These are phyloP conservation scores for Arthrobotrys iridis DNA, from an alignment of 2,329 filamentous ascomycete genomes.

Conservation along the genomic window DNA sequence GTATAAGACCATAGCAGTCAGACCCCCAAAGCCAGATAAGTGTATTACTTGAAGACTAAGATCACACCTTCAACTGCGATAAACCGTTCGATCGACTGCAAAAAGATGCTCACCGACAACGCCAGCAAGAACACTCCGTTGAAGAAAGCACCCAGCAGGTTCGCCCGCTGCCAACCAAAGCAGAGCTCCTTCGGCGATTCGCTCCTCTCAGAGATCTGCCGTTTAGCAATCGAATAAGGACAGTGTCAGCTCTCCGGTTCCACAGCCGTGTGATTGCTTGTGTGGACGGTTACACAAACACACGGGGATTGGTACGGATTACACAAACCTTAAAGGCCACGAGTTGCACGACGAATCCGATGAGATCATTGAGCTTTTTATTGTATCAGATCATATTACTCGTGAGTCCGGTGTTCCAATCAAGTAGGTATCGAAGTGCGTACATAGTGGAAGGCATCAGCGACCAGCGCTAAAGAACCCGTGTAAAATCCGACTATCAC, in stretches of 20 bases:
- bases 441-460: conserved; percentile 83
- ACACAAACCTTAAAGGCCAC: conserved; percentile 69
- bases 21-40: not conserved
- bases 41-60: conserved; percentile 55
- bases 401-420: not conserved
- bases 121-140: conserved; percentile 80
- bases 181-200: conserved; percentile 70
- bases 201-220: conserved; percentile 68
- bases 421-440: conserved; percentile 57
- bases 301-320: not conserved
- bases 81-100: conserved; percentile 79
- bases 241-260: not conserved
- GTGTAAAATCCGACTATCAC: conserved; percentile 74
- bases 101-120: conserved; percentile 75
- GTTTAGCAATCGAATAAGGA: conserved; percentile 49
- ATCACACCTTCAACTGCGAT: conserved; percentile 68
- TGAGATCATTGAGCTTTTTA: conserved; percentile 73
- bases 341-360: conserved; percentile 75
- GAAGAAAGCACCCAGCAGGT: conserved; percentile 80
- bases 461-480: conserved; percentile 75
- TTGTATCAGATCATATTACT: not conserved
- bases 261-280: not conserved
- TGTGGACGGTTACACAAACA: not conserved
- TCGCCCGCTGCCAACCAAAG: conserved; percentile 80
- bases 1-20: conserved; percentile 17